Percentiles rank a stretch among this genome's conserved stretches.
Evolutionary conservation across 2,329 filamentous ascomycete genomes (phyloP).

Genomic region (Curvularia lunata): DNA sequence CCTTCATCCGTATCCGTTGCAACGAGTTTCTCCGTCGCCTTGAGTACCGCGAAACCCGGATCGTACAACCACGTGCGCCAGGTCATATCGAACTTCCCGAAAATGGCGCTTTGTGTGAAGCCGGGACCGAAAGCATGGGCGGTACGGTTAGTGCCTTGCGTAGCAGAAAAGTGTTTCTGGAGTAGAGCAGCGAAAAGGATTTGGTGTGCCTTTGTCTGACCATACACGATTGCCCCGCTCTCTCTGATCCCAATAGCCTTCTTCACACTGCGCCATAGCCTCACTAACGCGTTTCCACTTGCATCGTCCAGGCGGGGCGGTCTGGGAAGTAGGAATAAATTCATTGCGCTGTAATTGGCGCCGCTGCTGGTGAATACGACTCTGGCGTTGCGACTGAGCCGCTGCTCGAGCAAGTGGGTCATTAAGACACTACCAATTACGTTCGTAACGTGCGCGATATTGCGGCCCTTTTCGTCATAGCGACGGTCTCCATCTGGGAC

Average conservation of each 20-base stretch:
- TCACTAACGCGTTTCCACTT: neutral
- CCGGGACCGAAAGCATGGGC: conserved; percentile 20
- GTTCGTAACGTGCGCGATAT: conserved; percentile 22
- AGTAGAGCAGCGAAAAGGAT: conserved; percentile 19
- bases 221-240: conserved; percentile 9
- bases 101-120: conserved; percentile 22
- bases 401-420: conserved; percentile 20
- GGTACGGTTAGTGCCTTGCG: neutral
- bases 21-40: conserved; percentile 13
- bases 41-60: conserved; percentile 20
- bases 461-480: conserved; percentile 12
- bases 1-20: conserved; percentile 20
- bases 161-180: conserved; percentile 14
- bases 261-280: neutral
- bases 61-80: conserved; percentile 21
- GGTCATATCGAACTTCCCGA: conserved; percentile 13
- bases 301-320: neutral
- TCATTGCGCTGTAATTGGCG: conserved; percentile 5
- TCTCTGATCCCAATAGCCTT: neutral
- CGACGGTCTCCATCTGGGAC: neutral
- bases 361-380: conserved; percentile 25
- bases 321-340: neutral
- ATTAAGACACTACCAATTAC: conserved; percentile 24
- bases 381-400: conserved; percentile 10
- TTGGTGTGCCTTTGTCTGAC: conserved; percentile 22